Conservation (phyloP, 1,139 yeast genomes). For the Blastobotrys illinoisensis region DNA sequence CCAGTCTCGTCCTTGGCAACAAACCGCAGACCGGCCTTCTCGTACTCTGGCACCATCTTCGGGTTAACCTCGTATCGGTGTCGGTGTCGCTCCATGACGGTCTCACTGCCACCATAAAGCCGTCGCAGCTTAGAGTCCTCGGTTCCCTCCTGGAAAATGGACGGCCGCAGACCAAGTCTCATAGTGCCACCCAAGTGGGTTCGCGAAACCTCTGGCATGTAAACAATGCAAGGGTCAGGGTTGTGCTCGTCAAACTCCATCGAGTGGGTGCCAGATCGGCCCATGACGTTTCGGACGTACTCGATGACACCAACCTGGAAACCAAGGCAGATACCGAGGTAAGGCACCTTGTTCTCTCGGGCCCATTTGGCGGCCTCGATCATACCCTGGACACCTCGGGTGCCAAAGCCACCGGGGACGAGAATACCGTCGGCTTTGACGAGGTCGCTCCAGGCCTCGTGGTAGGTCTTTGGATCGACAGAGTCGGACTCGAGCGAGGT, state of each 20-base stretch:
- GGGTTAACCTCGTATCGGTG: constrained; percentile 98
- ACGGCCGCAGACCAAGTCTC: constrained; percentile 94
- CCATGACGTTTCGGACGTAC: constrained; percentile 77
- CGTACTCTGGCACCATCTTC: constrained; percentile 61
- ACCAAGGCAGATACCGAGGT: constrained; percentile 95
- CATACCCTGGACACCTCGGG: constrained; percentile 98
- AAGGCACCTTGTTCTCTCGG: constrained; percentile 89
- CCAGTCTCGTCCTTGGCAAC: constrained; percentile 91
- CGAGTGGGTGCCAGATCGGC: constrained; percentile 65
- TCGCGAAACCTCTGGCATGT: constrained; percentile 98
- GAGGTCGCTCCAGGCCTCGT: constrained; percentile 91
- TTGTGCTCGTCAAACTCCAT: constrained; percentile 72
- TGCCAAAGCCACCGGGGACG: constrained; percentile 98
- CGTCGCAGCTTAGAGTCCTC: constrained; percentile 70
- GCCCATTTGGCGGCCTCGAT: constrained; percentile 96
- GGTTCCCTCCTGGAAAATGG: constrained; percentile 66
- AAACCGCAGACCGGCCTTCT: constrained; percentile 72
- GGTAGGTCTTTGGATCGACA: constrained; percentile 65
- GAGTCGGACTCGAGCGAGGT: constrained; percentile 69
- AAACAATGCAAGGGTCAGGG: constrained; percentile 77
- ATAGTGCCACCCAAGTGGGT: constrained; percentile 96
- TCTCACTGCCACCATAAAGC: constrained; percentile 67
- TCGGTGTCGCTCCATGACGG: constrained; percentile 91
- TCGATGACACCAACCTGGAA: constrained; percentile 97
- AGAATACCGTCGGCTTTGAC: constrained; percentile 95